A percentile compares a stretch with the other conserved stretches of the same genome.
Conservation (phyloP, 2,329 filamentous ascomycete genomes). For the Claviceps pusilla region DNA sequence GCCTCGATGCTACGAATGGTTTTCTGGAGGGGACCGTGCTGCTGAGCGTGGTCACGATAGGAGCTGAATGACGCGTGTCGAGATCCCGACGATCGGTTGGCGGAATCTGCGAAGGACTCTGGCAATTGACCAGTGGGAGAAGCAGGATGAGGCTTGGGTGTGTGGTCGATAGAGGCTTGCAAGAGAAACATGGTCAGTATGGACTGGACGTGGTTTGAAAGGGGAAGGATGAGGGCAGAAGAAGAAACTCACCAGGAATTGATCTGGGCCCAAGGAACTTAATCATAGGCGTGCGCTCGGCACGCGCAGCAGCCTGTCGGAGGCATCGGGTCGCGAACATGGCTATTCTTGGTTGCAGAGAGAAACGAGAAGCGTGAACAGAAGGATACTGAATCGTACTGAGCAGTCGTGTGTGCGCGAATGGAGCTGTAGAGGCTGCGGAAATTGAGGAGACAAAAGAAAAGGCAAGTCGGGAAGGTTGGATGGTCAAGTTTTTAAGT, state of each 20-base stretch:
- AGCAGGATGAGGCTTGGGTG: slow-evolving; percentile 57
- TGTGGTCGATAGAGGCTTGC: slow-evolving; percentile 56
- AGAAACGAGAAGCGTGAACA: not conserved
- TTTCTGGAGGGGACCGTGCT: slow-evolving; percentile 60
- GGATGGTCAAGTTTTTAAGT: not conserved
- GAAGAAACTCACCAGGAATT: slow-evolving; percentile 31
- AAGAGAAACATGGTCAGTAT: slow-evolving; percentile 8
- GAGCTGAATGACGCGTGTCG: slow-evolving; percentile 52
- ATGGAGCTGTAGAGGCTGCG: not conserved
- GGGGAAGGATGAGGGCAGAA: not conserved
- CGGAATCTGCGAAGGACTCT: slow-evolving; percentile 27
- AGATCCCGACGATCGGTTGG: slow-evolving; percentile 17
- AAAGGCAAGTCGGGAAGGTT: not conserved
- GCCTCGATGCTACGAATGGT: slow-evolving; percentile 25
- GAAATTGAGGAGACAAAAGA: not conserved
- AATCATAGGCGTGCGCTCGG: slow-evolving; percentile 47
- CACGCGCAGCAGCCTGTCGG: slow-evolving; percentile 43
- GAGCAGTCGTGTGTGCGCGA: not conserved
- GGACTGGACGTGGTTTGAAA: too few relatives aligned
- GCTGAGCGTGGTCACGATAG: slow-evolving; percentile 64
- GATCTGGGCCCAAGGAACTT: slow-evolving; percentile 46
- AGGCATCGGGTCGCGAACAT: slow-evolving; percentile 44
- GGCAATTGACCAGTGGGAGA: slow-evolving; percentile 53
- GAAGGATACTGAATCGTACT: not conserved
- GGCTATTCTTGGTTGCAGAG: not conserved